Conservation (phyloP, 164 flowering plant genomes). For the Vitis labrusca region DNA sequence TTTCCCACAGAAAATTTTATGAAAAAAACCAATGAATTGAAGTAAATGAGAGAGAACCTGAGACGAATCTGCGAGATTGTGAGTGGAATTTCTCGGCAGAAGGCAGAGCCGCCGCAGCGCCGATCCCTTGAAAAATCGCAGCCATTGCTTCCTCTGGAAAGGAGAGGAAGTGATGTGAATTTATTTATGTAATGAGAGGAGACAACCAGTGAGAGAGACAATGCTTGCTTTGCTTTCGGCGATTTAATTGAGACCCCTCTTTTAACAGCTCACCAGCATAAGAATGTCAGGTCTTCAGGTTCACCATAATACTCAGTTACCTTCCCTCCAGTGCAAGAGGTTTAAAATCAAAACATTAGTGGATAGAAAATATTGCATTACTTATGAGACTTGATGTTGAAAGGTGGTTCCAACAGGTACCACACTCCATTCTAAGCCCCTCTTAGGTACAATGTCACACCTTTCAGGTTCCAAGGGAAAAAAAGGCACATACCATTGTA, state of each 20-base stretch:
- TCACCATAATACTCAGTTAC: too few relatives aligned
- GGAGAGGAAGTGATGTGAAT: not conserved
- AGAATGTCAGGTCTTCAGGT: too few relatives aligned
- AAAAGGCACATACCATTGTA: too few relatives aligned
- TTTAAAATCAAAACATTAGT: too few relatives aligned
- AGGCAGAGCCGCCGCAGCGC: conserved; percentile 38
- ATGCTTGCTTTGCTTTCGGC: conserved; percentile 6
- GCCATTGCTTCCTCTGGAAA: conserved; percentile 37
- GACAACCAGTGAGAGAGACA: not conserved
- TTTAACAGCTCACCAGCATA: not conserved
- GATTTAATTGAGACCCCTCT: conserved; percentile 14
- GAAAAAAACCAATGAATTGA: not conserved
- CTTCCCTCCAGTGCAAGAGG: too few relatives aligned
- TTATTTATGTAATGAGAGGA: not conserved
- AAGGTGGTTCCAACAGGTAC: too few relatives aligned
- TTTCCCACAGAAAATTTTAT: not conserved
- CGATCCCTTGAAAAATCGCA: conserved; percentile 40
- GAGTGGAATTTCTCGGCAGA: conserved; percentile 31
- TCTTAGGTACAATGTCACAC: too few relatives aligned
- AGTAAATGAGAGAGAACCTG: conserved; percentile 19
- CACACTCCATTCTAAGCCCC: too few relatives aligned
- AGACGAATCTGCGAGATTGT: conserved; percentile 24
- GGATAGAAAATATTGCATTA: too few relatives aligned
- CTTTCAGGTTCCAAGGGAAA: too few relatives aligned
- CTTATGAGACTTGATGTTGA: too few relatives aligned